Conservation (phyloP, 176 grass and related monocot genomes). For the Phyllostachys edulis region DNA sequence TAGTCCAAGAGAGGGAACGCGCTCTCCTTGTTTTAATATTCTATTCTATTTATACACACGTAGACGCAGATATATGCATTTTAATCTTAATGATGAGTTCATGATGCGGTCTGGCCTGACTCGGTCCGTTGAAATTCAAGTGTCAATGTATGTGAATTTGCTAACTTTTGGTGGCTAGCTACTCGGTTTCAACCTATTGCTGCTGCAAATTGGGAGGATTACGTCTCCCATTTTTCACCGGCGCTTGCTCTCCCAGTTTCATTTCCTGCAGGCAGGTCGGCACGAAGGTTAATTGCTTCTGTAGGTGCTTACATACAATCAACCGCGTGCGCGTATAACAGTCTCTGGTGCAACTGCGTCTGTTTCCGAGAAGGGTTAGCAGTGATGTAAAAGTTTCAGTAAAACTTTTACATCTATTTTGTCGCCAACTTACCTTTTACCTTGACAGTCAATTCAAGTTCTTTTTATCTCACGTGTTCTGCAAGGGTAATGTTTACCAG, state of each 20-base stretch:
- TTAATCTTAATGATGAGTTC: slow-evolving; percentile 16
- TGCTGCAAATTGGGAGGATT: not conserved
- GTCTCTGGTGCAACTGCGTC: too few species aligned
- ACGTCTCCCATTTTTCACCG: too few species aligned
- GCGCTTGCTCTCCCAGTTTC: too few species aligned
- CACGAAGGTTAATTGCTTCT: too few species aligned
- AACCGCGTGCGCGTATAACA: not conserved
- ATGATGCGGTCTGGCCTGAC: slow-evolving; percentile 43
- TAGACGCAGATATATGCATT: not conserved
- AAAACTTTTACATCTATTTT: not conserved
- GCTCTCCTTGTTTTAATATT: slow-evolving; percentile 4
- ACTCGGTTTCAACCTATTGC: not conserved
- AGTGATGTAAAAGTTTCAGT: not conserved
- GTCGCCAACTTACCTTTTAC: not conserved
- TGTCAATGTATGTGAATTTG: slow-evolving; percentile 34
- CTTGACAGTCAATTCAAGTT: not conserved
- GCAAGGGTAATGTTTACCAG: not conserved
- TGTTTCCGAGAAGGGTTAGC: not conserved
- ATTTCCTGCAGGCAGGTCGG: too few species aligned
- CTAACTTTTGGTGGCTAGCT: not conserved
- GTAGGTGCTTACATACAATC: too few species aligned
- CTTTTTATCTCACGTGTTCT: not conserved
- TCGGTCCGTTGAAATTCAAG: slow-evolving; percentile 51
- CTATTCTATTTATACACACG: not conserved
- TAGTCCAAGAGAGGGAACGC: slow-evolving; percentile 6